Percentiles rank a stretch among this genome's conserved stretches.
Conservation (phyloP, 768 basidiomycete genomes). For the Candolleomyces eurysporus region DNA sequence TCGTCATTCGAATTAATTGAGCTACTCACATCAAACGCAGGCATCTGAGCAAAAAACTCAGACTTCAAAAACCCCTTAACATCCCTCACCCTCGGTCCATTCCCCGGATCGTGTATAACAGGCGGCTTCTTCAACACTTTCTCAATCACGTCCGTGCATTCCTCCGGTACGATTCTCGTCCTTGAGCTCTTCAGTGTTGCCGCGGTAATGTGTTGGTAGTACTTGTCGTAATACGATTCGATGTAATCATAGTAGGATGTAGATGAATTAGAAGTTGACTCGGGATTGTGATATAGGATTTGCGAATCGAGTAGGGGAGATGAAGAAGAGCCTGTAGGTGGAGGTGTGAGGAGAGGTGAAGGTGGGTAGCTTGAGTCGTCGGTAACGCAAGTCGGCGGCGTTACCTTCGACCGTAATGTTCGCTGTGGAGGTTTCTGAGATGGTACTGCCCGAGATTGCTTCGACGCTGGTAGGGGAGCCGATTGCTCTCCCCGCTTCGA, state of each 20-base stretch:
- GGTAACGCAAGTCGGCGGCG: not conserved
- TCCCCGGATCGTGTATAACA: constrained; percentile 76
- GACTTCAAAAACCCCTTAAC: constrained; percentile 59
- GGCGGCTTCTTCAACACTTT: constrained; percentile 38
- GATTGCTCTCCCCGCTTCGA: not conserved
- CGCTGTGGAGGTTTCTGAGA: not conserved
- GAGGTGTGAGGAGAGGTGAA: constrained; percentile 1
- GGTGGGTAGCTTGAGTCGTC: constrained; percentile 4
- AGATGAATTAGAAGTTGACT: not conserved
- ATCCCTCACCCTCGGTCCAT: constrained; percentile 73
- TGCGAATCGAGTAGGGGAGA: no score
- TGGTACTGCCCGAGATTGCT: not conserved
- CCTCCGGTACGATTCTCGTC: constrained; percentile 7
- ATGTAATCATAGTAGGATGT: not conserved
- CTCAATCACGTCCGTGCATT: constrained; percentile 11
- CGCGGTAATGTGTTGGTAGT: not conserved
- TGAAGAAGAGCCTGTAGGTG: not conserved
- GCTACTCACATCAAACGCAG: constrained; percentile 54
- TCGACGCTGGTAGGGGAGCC: not conserved
- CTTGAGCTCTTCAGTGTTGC: not conserved
- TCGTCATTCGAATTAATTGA: no score
- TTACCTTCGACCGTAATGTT: not conserved
- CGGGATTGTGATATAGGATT: not conserved
- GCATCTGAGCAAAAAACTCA: constrained; percentile 64
- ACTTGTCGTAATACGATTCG: not conserved